Evolutionary conservation across 2,329 filamentous ascomycete genomes (phyloP), one percentile per base, ranked within the genome.

Genomic region (Apiospora malaysiana): DNA sequence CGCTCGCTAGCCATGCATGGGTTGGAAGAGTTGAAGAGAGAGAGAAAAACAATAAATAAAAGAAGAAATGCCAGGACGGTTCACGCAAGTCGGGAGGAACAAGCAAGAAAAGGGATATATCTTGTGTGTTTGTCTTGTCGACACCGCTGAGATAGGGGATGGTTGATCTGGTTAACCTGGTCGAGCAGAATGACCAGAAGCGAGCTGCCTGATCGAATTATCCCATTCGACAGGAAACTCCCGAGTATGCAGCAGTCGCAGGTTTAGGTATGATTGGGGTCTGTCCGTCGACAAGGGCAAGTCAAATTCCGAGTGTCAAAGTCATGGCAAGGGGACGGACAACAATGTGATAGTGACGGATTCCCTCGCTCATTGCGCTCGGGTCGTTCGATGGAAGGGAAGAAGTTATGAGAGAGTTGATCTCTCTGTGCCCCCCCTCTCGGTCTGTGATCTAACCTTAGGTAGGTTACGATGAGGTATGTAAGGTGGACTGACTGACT

Each of bases 181-280:
- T 14, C 16, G 42, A 45, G 12, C 42, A 45, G 40, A 42, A 9
- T 42, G 40, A 42, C 40, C 43, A 37, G 32, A 63, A 63, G 51
- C 51, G 51, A 63, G 56, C 21, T 32, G 32, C 32, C 56, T 40
- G 8, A 21, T 63, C 18, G 40, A 40, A 40, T 63, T 12, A 40
- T 40, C 32, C 21, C 56, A 63, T 63, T 63, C 56, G 56, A 63
- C 32, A 63, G 56, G 56, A 63, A 63, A 63, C 1, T 18, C 56
- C 56, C 56, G 27, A 63, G 12, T n/a, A 63, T 63, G 56, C 56
- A 47, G 56, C 56, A 63, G 56, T 63, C 21, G 56, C 21, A 40
- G 32, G 56, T 40, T 32, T 23, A 63, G 56, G 56, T 63, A 40
- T 32, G 56, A 63, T 40, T n/a, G 32, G 32, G 56, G 32, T 63